Evolutionary conservation across 1,139 yeast genomes (phyloP), one percentile per base, ranked within the genome.

Genomic region (Wickerhamiella infanticola): DNA sequence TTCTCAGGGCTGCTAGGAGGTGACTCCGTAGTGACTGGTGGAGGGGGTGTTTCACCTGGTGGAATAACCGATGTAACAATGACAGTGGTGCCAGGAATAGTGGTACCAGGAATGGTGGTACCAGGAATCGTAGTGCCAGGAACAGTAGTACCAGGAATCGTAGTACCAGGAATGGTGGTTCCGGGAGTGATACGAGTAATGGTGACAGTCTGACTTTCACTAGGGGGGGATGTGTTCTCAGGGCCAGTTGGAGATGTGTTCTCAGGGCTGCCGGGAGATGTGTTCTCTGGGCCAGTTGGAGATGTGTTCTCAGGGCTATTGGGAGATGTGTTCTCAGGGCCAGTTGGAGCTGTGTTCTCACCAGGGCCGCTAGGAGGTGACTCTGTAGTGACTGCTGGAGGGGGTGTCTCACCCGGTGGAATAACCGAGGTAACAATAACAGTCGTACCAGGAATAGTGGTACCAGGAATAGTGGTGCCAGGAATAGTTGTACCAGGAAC

Each of bases 181-280:
- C 51, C 56, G 11, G 52, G 48, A n/a, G 45, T 26, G 13, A 53
- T 49, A 5, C 48, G 48, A 26, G 56, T 48, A n/a, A 49, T 40
- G 5, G 50, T 40, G 5, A 40, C 23, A 13, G 46, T 41, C 26
- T 27, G 13, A 41, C n/a, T 9, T 29, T 29, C 33, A 7, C 33
- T 11, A 29, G 33, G 33, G 9, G 8, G 6, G 2, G 33, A 11
- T 29, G 33, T 7, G 7, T 29, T 11, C 11, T 11, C 33, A 29
- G 33, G 33, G 11, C 33, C 11, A 29, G 33, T 7, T 29, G 33
- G 11, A 29, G 33, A 11, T 29, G 33, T 7, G 7, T 29, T 11
- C 11, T 11, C 33, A 29, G 33, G 18, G n/a, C 53, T 48, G 4
- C 51, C 57, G n/a, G 51, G 53, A 33, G 53, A 44, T 3, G 53